Percentiles rank a stretch among this genome's conserved stretches.
phyloP scores from a whole-genome alignment of 1,284 basidiomycete species.

The Ganoderma meredithae region DNA sequence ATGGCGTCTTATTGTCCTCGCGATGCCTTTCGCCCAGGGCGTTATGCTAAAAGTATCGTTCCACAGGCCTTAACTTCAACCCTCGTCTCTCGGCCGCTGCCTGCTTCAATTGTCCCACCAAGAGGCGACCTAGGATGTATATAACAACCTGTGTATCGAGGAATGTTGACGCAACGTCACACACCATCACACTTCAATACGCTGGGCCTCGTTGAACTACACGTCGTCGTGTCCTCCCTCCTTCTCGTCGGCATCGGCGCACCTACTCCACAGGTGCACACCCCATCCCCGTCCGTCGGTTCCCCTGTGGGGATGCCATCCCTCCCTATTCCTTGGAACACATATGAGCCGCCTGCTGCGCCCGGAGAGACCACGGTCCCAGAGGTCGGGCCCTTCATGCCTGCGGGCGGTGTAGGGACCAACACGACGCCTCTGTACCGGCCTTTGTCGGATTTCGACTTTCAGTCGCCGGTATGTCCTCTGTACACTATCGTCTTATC shows the following conservation, averaged over 20 bases:
- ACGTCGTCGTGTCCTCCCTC: not conserved
- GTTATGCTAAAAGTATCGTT: not conserved
- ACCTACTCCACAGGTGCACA: not conserved
- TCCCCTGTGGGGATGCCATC: not conserved
- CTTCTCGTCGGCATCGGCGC: not conserved
- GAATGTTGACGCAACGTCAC: no score
- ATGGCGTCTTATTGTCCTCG: not conserved
- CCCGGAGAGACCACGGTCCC: slow-evolving; percentile 12
- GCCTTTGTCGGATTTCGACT: slow-evolving; percentile 65
- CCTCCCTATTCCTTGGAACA: not conserved
- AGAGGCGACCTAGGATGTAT: not conserved
- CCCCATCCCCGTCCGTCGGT: no score
- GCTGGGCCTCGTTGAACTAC: slow-evolving; percentile 13
- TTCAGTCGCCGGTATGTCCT: slow-evolving; percentile 57
- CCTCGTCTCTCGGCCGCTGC: not conserved
- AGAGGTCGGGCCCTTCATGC: slow-evolving; percentile 37
- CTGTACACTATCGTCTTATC: not conserved
- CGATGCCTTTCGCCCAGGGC: not conserved
- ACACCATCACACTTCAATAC: slow-evolving; percentile 2
- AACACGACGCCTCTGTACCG: slow-evolving; percentile 54
- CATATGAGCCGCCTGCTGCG: slow-evolving; percentile 14
- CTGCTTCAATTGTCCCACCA: not conserved
- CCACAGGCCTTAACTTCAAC: not conserved
- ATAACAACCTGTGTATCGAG: not conserved
- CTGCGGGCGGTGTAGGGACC: slow-evolving; percentile 51